Evolutionary conservation across 441 rosid genomes (phyloP), one percentile per base, ranked within the genome.

Genomic region (Populus hybrid): DNA sequence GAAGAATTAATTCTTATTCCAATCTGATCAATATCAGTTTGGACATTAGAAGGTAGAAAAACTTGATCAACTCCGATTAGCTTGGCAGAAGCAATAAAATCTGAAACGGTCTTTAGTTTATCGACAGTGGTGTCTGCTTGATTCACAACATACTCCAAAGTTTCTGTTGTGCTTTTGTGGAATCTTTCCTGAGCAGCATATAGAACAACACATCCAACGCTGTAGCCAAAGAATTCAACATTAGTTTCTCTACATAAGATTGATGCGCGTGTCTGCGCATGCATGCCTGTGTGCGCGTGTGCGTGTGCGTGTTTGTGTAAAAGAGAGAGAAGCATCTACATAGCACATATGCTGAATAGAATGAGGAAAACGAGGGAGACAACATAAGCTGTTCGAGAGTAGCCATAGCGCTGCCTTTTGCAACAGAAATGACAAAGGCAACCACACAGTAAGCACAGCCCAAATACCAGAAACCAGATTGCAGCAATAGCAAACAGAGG

Each of bases 101-200:
- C 89, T 0, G 97, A 90, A 59, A 95, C 91, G 80, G 86, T 86
- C 74, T 71, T 85, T 21, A 95, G 88, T 78, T 92, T 91, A 46
- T 82, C 84, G 30, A 81, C 85, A 0, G 91, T 94, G 68, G 75
- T 53, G 79, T 92, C 92, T 0, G 98, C 97, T 83, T 95, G 97
- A 78, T 81, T 74, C 73, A 90, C 91, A 35, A 95, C 92, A 80
- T 90, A 94, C 1, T 79, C 88, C 86, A 95, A 75, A 21, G 98
- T 89, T 79, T 83, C 77, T 57, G 87, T 81, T 1, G 98, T 92
- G 81, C 90, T 95, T 42, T 65, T 67, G 75, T 89, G 95, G 78
- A 94, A 91, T 77, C 28, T 94, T 24, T 75, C 90, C 80, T 95
- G 98, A 75, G 97, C 97, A 24, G 89, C 79, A 80, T 95, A 95